Percentiles rank a stretch among this genome's conserved stretches.
These are phyloP conservation scores for Penicillium canescens DNA, from an alignment of 495 filamentous ascomycete genomes.

Conservation along the genomic window DNA sequence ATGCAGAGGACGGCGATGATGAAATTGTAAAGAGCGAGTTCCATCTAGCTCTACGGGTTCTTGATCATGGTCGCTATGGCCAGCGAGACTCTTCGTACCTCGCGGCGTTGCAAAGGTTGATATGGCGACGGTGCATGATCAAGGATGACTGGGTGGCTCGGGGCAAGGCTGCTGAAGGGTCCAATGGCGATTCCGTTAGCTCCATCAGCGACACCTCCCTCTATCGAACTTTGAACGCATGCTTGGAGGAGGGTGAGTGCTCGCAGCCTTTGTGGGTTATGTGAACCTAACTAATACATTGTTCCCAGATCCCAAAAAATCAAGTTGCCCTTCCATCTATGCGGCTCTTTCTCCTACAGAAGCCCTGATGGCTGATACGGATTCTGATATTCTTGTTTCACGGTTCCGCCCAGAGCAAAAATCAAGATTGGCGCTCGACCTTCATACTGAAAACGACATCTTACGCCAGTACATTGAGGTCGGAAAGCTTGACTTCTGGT, in stretches of 20 bases:
- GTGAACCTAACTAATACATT: conserved; percentile 1
- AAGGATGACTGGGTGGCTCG: conserved; percentile 73
- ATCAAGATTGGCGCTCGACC: conserved; percentile 51
- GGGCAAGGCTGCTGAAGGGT: conserved; percentile 29
- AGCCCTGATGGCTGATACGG: conserved; percentile 47
- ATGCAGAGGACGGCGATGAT: conserved; percentile 33
- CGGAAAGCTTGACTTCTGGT: conserved; percentile 62
- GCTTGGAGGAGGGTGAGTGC: conserved; percentile 36
- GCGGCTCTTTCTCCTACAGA: conserved; percentile 49
- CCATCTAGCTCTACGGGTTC: conserved; percentile 67
- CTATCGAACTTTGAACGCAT: conserved; percentile 31
- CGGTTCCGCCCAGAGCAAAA: conserved; percentile 55
- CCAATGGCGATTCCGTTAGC: conserved; percentile 22
- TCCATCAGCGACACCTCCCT: conserved; percentile 33
- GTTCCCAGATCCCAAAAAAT: conserved; percentile 16
- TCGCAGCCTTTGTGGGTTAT: not conserved
- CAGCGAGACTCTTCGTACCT: conserved; percentile 49
- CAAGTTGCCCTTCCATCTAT: conserved; percentile 31
- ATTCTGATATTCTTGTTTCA: conserved; percentile 51
- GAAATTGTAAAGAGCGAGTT: conserved; percentile 56
- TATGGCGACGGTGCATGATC: conserved; percentile 82
- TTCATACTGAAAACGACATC: conserved; percentile 52
- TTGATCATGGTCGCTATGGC: conserved; percentile 55
- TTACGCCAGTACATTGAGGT: conserved; percentile 56
- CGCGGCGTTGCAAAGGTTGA: conserved; percentile 62